Percentiles rank a stretch among this genome's conserved stretches.
Evolutionary conservation across 257 asterid species (phyloP).

Genomic region (Coffea eugenioides): DNA sequence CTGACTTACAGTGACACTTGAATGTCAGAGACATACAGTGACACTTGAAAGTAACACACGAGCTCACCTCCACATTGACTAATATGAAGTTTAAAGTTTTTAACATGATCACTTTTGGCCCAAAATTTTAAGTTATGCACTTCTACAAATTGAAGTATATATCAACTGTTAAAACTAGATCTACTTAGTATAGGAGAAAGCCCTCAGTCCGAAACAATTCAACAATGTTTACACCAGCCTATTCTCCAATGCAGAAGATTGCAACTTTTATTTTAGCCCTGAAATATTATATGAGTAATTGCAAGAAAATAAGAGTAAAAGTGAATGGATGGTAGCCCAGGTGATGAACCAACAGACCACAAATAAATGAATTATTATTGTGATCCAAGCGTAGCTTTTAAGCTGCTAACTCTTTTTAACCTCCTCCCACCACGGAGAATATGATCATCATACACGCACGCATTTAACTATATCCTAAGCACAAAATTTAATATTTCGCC

Average conservation of each 20-base stretch:
- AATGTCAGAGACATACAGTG: background rate
- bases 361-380: background rate
- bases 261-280: background rate
- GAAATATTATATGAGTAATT: background rate
- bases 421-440: background rate
- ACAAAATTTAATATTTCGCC: background rate
- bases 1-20: background rate
- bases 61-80: background rate
- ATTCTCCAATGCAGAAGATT: background rate
- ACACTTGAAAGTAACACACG: background rate
- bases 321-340: background rate
- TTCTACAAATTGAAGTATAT: background rate
- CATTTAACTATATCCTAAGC: background rate
- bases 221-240: background rate
- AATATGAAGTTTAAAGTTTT: background rate
- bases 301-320: background rate
- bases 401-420: background rate
- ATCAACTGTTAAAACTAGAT: background rate
- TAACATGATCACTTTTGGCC: background rate
- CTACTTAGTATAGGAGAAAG: background rate
- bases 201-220: background rate
- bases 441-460: background rate
- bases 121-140: background rate
- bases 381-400: slow-evolving; percentile 2
- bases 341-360: background rate